Conservation (phyloP, 805 yeast genomes). For the Teunomyces panamensis region DNA sequence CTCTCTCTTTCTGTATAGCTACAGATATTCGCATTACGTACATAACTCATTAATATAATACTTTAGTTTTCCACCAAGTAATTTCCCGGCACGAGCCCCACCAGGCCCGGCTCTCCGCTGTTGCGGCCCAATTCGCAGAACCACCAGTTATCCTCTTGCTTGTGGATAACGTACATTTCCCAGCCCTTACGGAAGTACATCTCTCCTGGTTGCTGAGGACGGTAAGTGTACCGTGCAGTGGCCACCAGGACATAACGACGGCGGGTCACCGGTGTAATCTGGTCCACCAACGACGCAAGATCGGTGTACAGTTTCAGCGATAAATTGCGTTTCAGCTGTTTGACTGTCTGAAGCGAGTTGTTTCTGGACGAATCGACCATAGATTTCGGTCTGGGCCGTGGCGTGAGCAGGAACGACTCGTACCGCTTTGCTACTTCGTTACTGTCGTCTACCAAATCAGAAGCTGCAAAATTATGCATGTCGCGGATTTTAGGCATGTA, state of each 20-base stretch:
- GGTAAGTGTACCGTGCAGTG: conserved; percentile 36
- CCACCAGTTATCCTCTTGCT: conserved; percentile 45
- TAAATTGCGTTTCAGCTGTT: conserved; percentile 12
- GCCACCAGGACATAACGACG: conserved; percentile 34
- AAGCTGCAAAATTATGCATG: conserved; percentile 13
- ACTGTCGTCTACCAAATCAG: conserved; percentile 35
- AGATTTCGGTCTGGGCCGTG: conserved; percentile 21
- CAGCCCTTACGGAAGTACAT: conserved; percentile 38
- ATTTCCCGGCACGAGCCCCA: conserved; percentile 45
- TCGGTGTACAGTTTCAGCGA: conserved; percentile 34
- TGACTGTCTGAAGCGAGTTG: conserved; percentile 1
- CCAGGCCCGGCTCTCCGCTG: conserved; percentile 31
- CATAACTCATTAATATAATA: conserved; percentile 5
- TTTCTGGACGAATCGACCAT: conserved; percentile 18
- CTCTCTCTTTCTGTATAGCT: no score
- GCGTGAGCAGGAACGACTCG: conserved; percentile 26
- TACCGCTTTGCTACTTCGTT: conserved; percentile 37
- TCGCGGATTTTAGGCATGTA: conserved; percentile 6
- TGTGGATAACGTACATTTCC: conserved; percentile 40
- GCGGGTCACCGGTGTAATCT: conserved; percentile 30
- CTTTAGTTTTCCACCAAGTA: conserved; percentile 34
- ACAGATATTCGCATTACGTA: not conserved
- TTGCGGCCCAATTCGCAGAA: conserved; percentile 40
- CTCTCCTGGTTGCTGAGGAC: conserved; percentile 42
- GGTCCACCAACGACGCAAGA: conserved; percentile 26